These are phyloP conservation scores for Blastosporella zonata DNA, from an alignment of 1,284 basidiomycete genomes.

Conservation along the genomic window DNA sequence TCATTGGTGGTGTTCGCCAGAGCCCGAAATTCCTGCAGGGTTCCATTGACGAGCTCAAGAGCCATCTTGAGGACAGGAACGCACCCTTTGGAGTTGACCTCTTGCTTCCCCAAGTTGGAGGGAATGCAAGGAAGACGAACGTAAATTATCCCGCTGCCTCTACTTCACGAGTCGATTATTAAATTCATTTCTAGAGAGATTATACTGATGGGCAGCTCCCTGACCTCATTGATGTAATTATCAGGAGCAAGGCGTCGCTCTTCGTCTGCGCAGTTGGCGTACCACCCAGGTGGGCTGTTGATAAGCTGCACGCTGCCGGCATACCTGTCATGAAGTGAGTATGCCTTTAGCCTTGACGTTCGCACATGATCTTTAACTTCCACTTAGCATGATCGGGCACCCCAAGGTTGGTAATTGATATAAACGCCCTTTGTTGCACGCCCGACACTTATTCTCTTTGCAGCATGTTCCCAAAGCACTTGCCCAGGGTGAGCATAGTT, in stretches of 20 bases:
- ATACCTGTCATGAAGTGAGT: constrained; percentile 84
- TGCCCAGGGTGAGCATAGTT: constrained; percentile 48
- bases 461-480: constrained; percentile 80
- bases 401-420: constrained; percentile 56
- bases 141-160: constrained; percentile 28
- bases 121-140: constrained; percentile 79
- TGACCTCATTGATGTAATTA: constrained; percentile 78
- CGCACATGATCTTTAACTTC: constrained; percentile 8
- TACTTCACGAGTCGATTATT: background rate
- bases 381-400: constrained; percentile 78
- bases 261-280: constrained; percentile 88
- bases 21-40: constrained; percentile 65
- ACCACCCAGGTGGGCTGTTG: constrained; percentile 79
- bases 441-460: background rate
- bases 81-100: constrained; percentile 85
- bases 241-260: constrained; percentile 69
- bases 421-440: background rate
- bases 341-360: background rate
- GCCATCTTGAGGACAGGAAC: constrained; percentile 64
- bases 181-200: constrained; percentile 47
- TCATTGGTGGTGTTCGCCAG: constrained; percentile 78
- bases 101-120: constrained; percentile 76
- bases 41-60: constrained; percentile 67
- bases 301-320: constrained; percentile 75
- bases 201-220: constrained; percentile 76